phyloP scores from a whole-genome alignment of 176 grass and related monocot genomes.

The Aegilops longissima region DNA sequence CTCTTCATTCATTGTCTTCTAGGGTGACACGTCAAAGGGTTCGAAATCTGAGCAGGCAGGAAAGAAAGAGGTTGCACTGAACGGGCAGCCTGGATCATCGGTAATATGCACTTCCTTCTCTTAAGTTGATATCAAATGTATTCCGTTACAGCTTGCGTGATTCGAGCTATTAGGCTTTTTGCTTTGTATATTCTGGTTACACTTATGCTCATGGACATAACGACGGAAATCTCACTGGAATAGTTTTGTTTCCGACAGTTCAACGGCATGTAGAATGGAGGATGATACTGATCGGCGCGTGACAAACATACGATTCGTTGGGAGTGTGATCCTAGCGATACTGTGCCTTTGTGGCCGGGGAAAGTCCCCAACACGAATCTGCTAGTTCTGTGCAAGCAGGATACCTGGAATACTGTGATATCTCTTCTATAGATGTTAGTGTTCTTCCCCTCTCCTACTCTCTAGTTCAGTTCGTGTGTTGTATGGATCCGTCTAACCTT shows the following conservation, averaged over 20 bases:
- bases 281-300: not conserved
- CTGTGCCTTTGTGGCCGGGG: not conserved
- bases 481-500: not conserved
- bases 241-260: conserved; percentile 30
- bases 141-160: not conserved
- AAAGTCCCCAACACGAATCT: not conserved
- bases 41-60: conserved; percentile 50
- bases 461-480: not conserved
- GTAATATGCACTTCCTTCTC: conserved; percentile 40
- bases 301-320: not conserved
- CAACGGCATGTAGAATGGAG: conserved; percentile 13
- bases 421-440: not conserved
- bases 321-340: not conserved
- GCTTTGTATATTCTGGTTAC: not conserved
- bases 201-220: not conserved
- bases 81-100: conserved; percentile 43
- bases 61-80: conserved; percentile 54
- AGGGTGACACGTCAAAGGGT: conserved; percentile 68
- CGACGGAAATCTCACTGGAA: not conserved
- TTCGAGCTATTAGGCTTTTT: not conserved
- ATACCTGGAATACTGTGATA: not conserved
- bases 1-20: not conserved
- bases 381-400: not conserved
- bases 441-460: not conserved
- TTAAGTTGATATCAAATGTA: not conserved